Conservation (phyloP, 768 basidiomycete genomes). For the Holtermannia corniformis region DNA sequence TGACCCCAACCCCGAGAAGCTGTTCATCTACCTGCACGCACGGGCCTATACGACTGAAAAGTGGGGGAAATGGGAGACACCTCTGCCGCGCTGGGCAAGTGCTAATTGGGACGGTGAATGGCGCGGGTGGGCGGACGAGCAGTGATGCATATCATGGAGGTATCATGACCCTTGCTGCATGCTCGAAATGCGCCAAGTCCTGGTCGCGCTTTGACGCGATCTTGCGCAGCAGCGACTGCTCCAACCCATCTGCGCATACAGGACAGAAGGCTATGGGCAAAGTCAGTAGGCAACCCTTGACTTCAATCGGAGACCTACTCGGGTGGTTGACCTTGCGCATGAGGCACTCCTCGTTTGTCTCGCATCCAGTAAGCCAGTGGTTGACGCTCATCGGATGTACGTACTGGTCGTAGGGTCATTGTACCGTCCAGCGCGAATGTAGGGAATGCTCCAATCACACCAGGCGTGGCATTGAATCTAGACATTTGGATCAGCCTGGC, state of each 20-base stretch:
- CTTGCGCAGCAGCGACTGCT: slow-evolving; percentile 8
- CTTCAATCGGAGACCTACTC: slow-evolving; percentile 6
- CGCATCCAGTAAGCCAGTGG: not conserved
- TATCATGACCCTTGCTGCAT: no score
- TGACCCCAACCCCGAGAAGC: slow-evolving; percentile 80
- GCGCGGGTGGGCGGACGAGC: slow-evolving; percentile 32
- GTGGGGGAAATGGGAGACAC: slow-evolving; percentile 31
- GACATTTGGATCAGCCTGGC: not conserved
- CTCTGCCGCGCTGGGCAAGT: slow-evolving; percentile 66
- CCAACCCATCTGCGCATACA: slow-evolving; percentile 22
- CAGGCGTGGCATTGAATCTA: slow-evolving; percentile 26
- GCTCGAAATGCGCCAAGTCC: no score
- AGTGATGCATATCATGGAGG: not conserved
- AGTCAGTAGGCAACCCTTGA: not conserved
- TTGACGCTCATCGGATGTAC: not conserved
- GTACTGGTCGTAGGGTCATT: slow-evolving; percentile 29
- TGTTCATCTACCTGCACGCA: slow-evolving; percentile 95
- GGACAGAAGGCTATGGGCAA: slow-evolving; percentile 20
- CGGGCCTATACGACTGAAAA: slow-evolving; percentile 48
- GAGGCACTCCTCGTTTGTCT: slow-evolving; percentile 36
- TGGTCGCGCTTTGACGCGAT: slow-evolving; percentile 3
- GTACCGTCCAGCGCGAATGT: slow-evolving; percentile 26
- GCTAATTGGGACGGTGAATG: slow-evolving; percentile 43
- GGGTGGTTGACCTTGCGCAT: slow-evolving; percentile 38
- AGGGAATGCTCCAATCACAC: slow-evolving; percentile 32